Percentiles rank a stretch among this genome's conserved stretches.
Conservation (phyloP, 352 stramenopile species). For the Phytophthora idaei region DNA sequence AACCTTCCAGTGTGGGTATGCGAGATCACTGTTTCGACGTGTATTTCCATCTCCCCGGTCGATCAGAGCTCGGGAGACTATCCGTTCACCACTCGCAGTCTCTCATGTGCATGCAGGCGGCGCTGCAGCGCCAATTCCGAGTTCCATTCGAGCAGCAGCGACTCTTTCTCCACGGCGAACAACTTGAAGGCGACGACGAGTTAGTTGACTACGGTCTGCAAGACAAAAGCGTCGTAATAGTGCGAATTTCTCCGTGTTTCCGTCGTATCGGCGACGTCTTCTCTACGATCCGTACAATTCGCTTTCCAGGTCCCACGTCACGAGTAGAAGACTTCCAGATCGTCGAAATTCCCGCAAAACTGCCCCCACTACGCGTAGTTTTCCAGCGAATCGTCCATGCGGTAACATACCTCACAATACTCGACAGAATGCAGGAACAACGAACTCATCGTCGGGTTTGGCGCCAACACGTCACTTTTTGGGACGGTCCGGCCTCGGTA, state of each 20-base stretch:
- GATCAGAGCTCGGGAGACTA: slow-evolving; percentile 42
- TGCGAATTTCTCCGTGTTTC: slow-evolving; percentile 52
- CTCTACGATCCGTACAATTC: slow-evolving; percentile 63
- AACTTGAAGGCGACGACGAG: slow-evolving; percentile 70
- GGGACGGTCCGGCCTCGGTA: slow-evolving; percentile 30
- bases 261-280: slow-evolving; percentile 71
- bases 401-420: slow-evolving; percentile 64
- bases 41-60: slow-evolving; percentile 50
- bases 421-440: slow-evolving; percentile 55
- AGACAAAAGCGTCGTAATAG: slow-evolving; percentile 53
- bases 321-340: slow-evolving; percentile 58
- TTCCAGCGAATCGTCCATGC: slow-evolving; percentile 61
- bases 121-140: slow-evolving; percentile 60
- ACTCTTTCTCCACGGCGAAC: slow-evolving; percentile 58
- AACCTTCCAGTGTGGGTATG: slow-evolving; percentile 12
- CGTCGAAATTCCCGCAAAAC: slow-evolving; percentile 59
- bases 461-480: slow-evolving; percentile 48
- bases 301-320: slow-evolving; percentile 34
- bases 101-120: slow-evolving; percentile 56
- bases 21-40: slow-evolving; percentile 54
- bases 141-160: slow-evolving; percentile 70
- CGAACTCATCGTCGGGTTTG: slow-evolving; percentile 55
- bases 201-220: slow-evolving; percentile 60
- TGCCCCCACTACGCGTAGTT: slow-evolving; percentile 59
- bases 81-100: slow-evolving; percentile 52